These are phyloP conservation scores for Syzygium oleosum DNA, from an alignment of 345 rosid genomes.

Conservation along the genomic window DNA sequence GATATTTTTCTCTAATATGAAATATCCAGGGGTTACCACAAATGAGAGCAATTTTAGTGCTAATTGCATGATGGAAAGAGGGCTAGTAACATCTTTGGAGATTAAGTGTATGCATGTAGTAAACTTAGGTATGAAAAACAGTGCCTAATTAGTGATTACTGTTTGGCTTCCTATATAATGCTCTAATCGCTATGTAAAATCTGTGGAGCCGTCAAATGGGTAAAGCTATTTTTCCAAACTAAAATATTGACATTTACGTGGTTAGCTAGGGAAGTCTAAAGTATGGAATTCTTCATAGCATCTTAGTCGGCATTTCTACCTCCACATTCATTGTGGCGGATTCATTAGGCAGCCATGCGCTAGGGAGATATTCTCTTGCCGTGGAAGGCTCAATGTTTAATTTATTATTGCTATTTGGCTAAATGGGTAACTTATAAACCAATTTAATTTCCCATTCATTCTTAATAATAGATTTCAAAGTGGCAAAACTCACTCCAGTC, in stretches of 20 bases:
- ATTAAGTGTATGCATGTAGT: neutral
- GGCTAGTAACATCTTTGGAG: neutral
- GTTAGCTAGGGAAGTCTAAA: neutral
- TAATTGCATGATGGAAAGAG: neutral
- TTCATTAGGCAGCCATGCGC: neutral
- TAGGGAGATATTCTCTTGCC: accelerated
- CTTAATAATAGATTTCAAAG: neutral
- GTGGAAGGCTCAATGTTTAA: neutral
- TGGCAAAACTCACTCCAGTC: neutral
- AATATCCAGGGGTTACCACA: neutral
- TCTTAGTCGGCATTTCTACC: neutral
- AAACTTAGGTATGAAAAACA: neutral
- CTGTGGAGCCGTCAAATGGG: accelerated
- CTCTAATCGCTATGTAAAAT: accelerated
- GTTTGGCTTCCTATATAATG: neutral
- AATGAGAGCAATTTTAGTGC: neutral
- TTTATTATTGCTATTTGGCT: neutral
- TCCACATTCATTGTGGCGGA: neutral
- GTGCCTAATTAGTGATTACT: neutral
- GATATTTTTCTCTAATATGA: neutral
- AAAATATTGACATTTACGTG: neutral
- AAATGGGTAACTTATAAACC: neutral
- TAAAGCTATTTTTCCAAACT: neutral
- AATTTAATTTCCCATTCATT: neutral
- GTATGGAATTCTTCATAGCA: neutral